A percentile compares a stretch with the other conserved stretches of the same genome.
These are phyloP conservation scores for Canariomyces notabilis DNA, from an alignment of 2,329 filamentous ascomycete species.

Conservation along the genomic window DNA sequence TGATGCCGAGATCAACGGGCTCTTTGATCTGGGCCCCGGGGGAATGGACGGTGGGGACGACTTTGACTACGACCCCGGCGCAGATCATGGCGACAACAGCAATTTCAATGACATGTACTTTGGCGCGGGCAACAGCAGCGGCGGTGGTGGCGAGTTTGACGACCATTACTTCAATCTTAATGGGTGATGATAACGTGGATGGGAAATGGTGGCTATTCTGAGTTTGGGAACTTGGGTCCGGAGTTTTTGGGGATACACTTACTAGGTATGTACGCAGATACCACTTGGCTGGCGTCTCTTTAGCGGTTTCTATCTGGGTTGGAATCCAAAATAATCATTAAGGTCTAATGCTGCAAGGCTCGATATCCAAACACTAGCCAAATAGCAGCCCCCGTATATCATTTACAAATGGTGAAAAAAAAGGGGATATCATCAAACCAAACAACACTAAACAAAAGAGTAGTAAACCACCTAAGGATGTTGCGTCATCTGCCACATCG, in stretches of 20 bases:
- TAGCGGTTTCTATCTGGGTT: background rate
- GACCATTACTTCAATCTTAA: constrained; percentile 39
- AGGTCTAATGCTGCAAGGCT: background rate
- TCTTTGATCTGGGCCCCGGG: constrained; percentile 42
- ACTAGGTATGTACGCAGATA: background rate
- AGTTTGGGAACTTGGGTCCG: background rate
- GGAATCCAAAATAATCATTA: background rate
- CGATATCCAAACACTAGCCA: background rate
- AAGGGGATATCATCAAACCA: background rate
- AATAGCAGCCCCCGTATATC: too few species aligned
- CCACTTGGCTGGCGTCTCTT: background rate
- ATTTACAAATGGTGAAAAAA: too few species aligned
- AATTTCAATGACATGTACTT: constrained; percentile 50
- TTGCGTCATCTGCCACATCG: constrained; percentile 37
- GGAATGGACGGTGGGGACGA: constrained; percentile 36
- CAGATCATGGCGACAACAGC: constrained; percentile 32
- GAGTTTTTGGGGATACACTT: background rate
- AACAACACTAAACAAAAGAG: constrained; percentile 4
- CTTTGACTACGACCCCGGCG: constrained; percentile 38
- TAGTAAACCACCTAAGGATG: constrained; percentile 24
- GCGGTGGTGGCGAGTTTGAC: constrained; percentile 41
- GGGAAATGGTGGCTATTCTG: background rate
- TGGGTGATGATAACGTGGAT: constrained; percentile 5
- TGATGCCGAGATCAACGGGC: constrained; percentile 39
- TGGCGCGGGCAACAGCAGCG: constrained; percentile 39